Evolutionary conservation across 2,329 filamentous ascomycete species (phyloP).

Genomic region (Cladobotryum mycophilum): DNA sequence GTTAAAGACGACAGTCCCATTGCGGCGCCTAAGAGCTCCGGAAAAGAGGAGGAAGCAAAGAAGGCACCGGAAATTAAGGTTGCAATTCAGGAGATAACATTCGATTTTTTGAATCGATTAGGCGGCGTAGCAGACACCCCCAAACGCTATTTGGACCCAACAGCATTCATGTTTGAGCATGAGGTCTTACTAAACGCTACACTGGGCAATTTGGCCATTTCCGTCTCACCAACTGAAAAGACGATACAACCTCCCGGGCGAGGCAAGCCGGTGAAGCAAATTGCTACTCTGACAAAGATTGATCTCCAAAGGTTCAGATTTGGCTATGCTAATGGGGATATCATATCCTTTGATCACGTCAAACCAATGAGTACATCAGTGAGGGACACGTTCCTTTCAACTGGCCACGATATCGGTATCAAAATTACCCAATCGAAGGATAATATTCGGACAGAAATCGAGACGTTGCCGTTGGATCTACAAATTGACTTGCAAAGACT

Average conservation of each 20-base stretch:
- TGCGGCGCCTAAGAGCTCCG: constrained; percentile 12
- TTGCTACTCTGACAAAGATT: constrained; percentile 30
- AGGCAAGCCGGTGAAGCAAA: constrained; percentile 20
- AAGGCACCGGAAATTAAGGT: constrained; percentile 37
- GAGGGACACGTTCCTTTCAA: constrained; percentile 50
- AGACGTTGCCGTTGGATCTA: constrained; percentile 70
- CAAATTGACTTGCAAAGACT: constrained; percentile 71
- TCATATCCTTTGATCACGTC: constrained; percentile 55
- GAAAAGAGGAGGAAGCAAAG: constrained; percentile 6
- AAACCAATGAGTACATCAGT: constrained; percentile 54
- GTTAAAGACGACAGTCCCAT: constrained; percentile 25
- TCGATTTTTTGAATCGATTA: constrained; percentile 51
- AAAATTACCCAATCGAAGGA: constrained; percentile 42
- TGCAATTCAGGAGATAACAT: constrained; percentile 41
- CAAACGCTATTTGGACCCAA: constrained; percentile 37
- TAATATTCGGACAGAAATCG: constrained; percentile 53
- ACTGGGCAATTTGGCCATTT: constrained; percentile 37
- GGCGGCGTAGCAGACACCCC: constrained; percentile 46
- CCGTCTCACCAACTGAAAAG: constrained; percentile 18
- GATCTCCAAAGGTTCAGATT: constrained; percentile 54
- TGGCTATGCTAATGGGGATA: constrained; percentile 56
- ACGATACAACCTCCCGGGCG: constrained; percentile 9
- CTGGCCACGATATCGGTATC: constrained; percentile 52
- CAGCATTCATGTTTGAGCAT: constrained; percentile 34
- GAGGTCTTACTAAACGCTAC: constrained; percentile 49